Percentiles rank a stretch among this genome's conserved stretches.
Evolutionary conservation across 2,329 filamentous ascomycete species (phyloP).

Genomic region (Scedosporium dehoogii): DNA sequence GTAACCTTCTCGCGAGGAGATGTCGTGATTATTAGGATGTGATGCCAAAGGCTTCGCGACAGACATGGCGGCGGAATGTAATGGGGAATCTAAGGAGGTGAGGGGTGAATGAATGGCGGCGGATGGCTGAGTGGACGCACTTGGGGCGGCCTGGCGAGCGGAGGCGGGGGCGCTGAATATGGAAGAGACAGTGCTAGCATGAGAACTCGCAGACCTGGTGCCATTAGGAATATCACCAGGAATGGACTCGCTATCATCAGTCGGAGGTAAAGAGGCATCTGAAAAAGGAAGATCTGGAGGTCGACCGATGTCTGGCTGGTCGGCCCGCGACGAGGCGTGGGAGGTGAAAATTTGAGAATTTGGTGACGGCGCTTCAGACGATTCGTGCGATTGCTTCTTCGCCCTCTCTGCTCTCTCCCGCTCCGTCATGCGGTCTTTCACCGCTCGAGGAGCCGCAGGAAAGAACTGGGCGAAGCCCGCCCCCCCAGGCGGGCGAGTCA

Average conservation of each 20-base stretch:
- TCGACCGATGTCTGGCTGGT: slow-evolving; percentile 8
- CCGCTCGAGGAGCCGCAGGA: slow-evolving; percentile 62
- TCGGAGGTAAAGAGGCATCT: slow-evolving; percentile 25
- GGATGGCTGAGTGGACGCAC: slow-evolving; percentile 29
- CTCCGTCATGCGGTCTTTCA: slow-evolving; percentile 48
- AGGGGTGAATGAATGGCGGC: slow-evolving; percentile 36
- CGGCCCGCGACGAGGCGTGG: slow-evolving; percentile 13
- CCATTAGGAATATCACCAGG: slow-evolving; percentile 60
- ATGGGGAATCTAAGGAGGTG: slow-evolving; percentile 42
- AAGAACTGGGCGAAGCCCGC: slow-evolving; percentile 83
- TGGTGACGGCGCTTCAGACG: slow-evolving; percentile 7
- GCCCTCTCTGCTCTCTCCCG: slow-evolving; percentile 50
- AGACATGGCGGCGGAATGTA: slow-evolving; percentile 1
- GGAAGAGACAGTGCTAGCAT: slow-evolving; percentile 61
- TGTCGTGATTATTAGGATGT: not conserved
- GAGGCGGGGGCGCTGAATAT: slow-evolving; percentile 49
- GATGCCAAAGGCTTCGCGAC: not conserved
- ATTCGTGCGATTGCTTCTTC: slow-evolving; percentile 25
- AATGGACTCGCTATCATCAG: slow-evolving; percentile 49
- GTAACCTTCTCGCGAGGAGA: not conserved
- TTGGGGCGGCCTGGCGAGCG: slow-evolving; percentile 29
- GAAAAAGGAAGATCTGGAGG: slow-evolving; percentile 14
- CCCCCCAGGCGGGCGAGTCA: slow-evolving; percentile 66
- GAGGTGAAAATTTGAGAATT: slow-evolving; percentile 12
- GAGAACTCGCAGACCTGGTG: slow-evolving; percentile 62